Evolutionary conservation across 805 yeast genomes (phyloP).

Genomic region (Wickerhamiella brachini): DNA sequence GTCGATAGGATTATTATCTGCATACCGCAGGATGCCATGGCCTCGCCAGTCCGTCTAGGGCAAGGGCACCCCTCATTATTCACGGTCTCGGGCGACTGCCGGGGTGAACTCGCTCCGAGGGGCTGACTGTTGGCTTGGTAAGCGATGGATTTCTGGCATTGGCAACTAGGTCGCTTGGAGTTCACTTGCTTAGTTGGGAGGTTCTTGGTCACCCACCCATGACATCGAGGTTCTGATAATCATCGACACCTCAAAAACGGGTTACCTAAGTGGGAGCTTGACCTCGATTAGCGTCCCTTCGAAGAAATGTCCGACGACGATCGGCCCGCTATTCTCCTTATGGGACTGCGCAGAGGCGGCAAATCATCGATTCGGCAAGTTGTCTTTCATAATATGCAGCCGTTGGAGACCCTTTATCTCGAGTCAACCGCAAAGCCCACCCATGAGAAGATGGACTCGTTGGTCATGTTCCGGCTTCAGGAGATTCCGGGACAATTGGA

Average conservation of each 20-base stretch:
- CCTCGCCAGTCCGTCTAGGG: neutral
- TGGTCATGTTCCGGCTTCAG: constrained; percentile 78
- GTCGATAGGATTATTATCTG: neutral
- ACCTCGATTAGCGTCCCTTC: too few species aligned
- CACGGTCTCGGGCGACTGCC: neutral
- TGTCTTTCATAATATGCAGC: constrained; percentile 92
- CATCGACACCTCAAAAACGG: too few species aligned
- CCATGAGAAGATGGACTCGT: constrained; percentile 65
- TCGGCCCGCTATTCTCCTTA: constrained; percentile 35
- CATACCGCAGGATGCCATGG: neutral
- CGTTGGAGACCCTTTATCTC: constrained; percentile 77
- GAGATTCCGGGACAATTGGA: constrained; percentile 92
- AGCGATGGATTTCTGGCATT: too few species aligned
- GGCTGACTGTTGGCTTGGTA: too few species aligned
- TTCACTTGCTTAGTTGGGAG: too few species aligned
- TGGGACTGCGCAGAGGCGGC: constrained; percentile 74
- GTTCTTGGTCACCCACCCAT: too few species aligned
- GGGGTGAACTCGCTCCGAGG: neutral
- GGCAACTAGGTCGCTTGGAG: too few species aligned
- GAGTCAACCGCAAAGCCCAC: constrained; percentile 87
- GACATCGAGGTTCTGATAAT: too few species aligned
- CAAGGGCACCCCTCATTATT: neutral
- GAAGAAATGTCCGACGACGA: neutral
- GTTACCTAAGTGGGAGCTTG: neutral
- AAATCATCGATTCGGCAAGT: constrained; percentile 93